A percentile compares a stretch with the other conserved stretches of the same genome.
These are phyloP conservation scores for Corrigiola litoralis DNA, from an alignment of 179 eudicot species.

Conservation along the genomic window DNA sequence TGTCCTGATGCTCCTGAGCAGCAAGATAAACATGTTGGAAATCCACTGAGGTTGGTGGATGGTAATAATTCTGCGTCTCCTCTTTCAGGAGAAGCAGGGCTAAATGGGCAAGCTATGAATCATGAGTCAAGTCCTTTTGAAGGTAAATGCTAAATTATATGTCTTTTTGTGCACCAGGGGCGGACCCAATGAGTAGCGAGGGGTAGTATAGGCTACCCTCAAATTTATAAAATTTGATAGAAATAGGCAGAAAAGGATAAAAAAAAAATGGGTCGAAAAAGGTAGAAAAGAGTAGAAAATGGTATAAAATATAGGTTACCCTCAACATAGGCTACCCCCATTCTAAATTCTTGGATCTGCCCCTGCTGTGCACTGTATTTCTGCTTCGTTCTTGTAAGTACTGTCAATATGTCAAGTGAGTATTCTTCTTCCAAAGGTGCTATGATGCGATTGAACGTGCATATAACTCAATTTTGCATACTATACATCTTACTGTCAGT, in stretches of 20 bases:
- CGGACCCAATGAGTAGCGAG: no score
- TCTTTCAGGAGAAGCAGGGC: conserved; percentile 61
- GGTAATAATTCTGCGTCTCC: conserved; percentile 64
- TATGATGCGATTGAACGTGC: not conserved
- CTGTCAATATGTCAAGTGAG: not conserved
- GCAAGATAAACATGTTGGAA: conserved; percentile 53
- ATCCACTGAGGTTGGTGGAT: conserved; percentile 49
- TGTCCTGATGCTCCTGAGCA: conserved; percentile 65
- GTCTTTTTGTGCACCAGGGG: not conserved
- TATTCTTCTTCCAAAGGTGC: not conserved
- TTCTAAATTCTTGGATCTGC: no score
- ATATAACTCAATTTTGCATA: not conserved
- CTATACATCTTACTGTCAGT: not conserved
- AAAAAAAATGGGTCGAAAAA: no score
- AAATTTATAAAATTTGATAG: no score
- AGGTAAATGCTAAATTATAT: conserved; percentile 37
- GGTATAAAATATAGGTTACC: no score
- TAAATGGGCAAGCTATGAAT: conserved; percentile 54
- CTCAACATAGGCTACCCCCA: no score
- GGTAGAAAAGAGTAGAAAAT: no score
- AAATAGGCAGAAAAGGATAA: no score
- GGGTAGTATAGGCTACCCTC: no score
- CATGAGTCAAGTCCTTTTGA: conserved; percentile 63
- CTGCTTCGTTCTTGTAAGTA: conserved; percentile 5
- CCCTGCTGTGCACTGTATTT: not conserved